Conservation (phyloP, 1,284 basidiomycete species). For the Earliella scabrosa region DNA sequence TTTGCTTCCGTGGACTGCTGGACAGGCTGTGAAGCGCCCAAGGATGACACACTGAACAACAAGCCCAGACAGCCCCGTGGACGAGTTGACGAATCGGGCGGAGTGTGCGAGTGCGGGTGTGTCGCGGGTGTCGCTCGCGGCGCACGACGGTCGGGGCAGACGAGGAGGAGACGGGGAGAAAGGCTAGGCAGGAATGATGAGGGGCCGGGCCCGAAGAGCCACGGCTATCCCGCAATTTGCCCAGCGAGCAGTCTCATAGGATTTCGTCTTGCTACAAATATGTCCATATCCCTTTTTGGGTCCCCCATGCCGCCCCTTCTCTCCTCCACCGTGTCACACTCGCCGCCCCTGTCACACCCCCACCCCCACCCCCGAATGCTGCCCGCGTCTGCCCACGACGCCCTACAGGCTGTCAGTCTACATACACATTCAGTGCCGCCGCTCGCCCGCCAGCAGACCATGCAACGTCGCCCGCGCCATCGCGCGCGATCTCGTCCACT, state of each 20-base stretch:
- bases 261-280: conserved; percentile 40
- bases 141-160: conserved; percentile 10
- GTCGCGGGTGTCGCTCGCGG: conserved; percentile 6
- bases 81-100: conserved; percentile 20
- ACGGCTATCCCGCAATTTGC: conserved; percentile 38
- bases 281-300: conserved; percentile 36
- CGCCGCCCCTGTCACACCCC: conserved; percentile 27
- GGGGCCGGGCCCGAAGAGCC: conserved; percentile 34
- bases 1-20: conserved; percentile 27
- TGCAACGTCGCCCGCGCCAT: neutral
- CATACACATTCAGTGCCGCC: neutral
- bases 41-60: conserved; percentile 25
- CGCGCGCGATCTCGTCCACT: conserved; percentile 8
- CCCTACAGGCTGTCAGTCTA: neutral
- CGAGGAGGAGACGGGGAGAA: conserved; percentile 17
- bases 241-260: conserved; percentile 37
- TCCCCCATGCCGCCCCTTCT: conserved; percentile 31
- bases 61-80: conserved; percentile 15
- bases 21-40: conserved; percentile 26
- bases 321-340: conserved; percentile 30
- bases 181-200: conserved; percentile 29
- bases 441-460: neutral
- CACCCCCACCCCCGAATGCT: neutral
- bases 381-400: neutral
- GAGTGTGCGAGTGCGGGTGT: conserved; percentile 6